Evolutionary conservation across 306 rosid genomes (phyloP).

Genomic region (Pueraria montana): DNA sequence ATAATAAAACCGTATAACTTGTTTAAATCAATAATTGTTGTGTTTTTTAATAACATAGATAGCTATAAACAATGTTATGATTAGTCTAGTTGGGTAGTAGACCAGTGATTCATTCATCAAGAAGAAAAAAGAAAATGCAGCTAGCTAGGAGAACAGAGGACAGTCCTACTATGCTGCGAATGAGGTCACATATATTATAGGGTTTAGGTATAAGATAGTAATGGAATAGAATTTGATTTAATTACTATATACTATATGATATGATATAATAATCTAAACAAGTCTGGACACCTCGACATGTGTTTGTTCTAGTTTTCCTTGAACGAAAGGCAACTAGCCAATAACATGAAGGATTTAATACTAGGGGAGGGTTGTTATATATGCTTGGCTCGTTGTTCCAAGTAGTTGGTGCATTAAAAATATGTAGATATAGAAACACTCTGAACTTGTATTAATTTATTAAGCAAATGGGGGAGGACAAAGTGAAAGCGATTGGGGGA

Average conservation of each 20-base stretch:
- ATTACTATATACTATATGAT: neutral
- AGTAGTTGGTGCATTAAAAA: constrained; percentile 41
- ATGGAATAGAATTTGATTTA: constrained; percentile 42
- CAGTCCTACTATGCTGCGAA: constrained; percentile 13
- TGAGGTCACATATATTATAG: constrained; percentile 30
- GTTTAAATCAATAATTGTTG: neutral
- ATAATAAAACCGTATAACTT: neutral
- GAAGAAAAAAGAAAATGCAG: constrained; percentile 25
- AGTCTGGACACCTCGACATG: constrained; percentile 24
- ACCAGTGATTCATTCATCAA: constrained; percentile 22
- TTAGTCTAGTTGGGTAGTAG: constrained; percentile 47
- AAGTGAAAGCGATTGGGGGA: constrained; percentile 49
- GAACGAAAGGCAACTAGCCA: constrained; percentile 53
- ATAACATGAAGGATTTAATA: constrained; percentile 35
- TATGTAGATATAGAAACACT: constrained; percentile 21
- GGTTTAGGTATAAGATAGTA: constrained; percentile 46
- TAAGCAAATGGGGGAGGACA: constrained; percentile 44
- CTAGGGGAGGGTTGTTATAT: constrained; percentile 22
- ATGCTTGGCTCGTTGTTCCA: constrained; percentile 46
- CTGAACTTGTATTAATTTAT: constrained; percentile 40
- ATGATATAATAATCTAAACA: neutral
- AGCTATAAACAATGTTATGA: constrained; percentile 16
- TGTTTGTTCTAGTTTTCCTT: constrained; percentile 54
- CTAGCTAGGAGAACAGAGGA: constrained; percentile 25
- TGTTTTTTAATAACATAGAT: neutral